Conservation (phyloP, 441 rosid genomes). For the Syzygium malaccense region DNA sequence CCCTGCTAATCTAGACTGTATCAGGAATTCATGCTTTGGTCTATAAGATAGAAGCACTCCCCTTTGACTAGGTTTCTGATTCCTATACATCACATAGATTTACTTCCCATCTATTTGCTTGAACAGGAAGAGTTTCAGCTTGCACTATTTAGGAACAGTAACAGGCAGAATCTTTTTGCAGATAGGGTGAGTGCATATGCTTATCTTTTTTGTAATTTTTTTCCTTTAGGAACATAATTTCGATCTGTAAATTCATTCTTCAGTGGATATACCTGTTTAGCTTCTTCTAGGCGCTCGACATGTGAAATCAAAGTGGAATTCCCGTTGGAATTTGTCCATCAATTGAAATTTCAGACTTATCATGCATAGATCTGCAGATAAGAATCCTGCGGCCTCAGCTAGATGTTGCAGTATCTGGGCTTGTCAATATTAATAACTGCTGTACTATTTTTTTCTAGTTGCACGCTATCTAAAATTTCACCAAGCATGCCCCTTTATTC, state of each 20-base stretch:
- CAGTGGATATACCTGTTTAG: neutral
- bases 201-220: neutral
- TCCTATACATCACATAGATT: neutral
- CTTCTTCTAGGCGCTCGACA: neutral
- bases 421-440: neutral
- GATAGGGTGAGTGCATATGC: conserved; percentile 39
- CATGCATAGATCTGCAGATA: neutral
- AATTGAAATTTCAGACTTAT: neutral
- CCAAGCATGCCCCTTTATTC: neutral
- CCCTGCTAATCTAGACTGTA: neutral
- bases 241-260: neutral
- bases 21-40: neutral
- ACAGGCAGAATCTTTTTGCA: conserved; percentile 45
- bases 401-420: neutral
- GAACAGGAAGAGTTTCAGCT: conserved; percentile 61
- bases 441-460: neutral
- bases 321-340: neutral
- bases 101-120: neutral
- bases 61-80: fast-evolving
- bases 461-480: neutral
- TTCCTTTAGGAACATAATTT: neutral
- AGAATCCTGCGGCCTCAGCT: neutral
- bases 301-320: neutral
- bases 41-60: neutral
- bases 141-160: conserved; percentile 45